Base-by-base conservation (phyloP, 345 rosid species). In the Citrus sp. region DNA sequence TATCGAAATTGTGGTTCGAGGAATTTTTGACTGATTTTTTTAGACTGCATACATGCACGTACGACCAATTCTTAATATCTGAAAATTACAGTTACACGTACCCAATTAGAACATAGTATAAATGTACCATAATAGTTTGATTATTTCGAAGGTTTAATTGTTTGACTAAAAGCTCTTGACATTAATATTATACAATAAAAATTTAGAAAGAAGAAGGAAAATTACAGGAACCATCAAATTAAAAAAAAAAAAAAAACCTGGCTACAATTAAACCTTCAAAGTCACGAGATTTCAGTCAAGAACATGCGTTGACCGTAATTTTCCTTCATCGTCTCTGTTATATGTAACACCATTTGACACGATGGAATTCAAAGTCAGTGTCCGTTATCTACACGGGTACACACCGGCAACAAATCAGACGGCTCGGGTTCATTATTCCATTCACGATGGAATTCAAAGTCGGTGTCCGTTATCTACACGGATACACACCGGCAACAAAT, bases 231-330 rank as follows among this genome's bases (percentile, higher is more conserved):
- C 58, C 58, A 69, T 63, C 37, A 28, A 28, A 63, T 12, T 32
- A 28, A n/a, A 30, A 30, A 30, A 30, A 30, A 30, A 30, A 30
- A 30, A 30, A 19, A 42, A 10, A 0, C n/a, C 16, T 42, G 1
- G 0, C 56, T 14, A 0, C 4, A 16, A 51, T 51, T 35, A 21
- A 71, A 72, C 46, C 19, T 9, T 72, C 63, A 2, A 72, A 72
- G 75, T 72, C 75, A 54, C 32, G 7, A 54, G 21, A 54, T 54
- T 18, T 58, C 51, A 9, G 77, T 73, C 67, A 40, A 74, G 67
- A 60, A 9, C 40, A 16, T 38, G 37, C 18, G 19, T 38, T n/a
- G 37, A 60, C 55, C 42, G 4, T 59, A 55, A 34, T 67, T 12
- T 19, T 1, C 2, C 5, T 0, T 8, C 25, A 10, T 21, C 3